Base-by-base conservation (phyloP, 177 flowering plant genomes). In the Vitis hybrid region DNA sequence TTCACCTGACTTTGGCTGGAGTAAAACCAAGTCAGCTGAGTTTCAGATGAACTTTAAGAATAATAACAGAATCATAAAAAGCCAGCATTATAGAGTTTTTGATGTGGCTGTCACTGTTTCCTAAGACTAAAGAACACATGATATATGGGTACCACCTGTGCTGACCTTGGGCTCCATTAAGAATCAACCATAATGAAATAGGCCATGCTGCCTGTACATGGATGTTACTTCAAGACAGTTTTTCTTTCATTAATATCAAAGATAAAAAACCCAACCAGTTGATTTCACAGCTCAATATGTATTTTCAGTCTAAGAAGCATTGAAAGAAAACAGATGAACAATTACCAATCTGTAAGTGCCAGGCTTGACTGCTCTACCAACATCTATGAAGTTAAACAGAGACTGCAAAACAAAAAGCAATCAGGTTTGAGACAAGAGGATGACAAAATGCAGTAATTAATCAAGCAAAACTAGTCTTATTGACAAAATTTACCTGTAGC, bases 261-360 rank as follows among this genome's bases (percentile, higher is more conserved):
- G 45, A 26, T 10, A 30, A 58, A 14, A 23, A 58, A 13, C 11
- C 7, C 19, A 59, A 61, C 59, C 49, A 26, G n/a, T 1, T 26
- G 7, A 51, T 17, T 19, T 19, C 7, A 6, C 7, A 21, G 9
- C 15, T 4, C 11, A 14, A 3, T n/a, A 48, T 32, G 18, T 11
- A 12, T 65, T 21, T 23, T 39, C n/a, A 51, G 3, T 56, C 17
- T 4, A 19, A n/a, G 18, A 48, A 5, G 13, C 50, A 39, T 32
- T 9, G 54, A 49, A 59, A 61, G 21, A 18, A 2, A 14, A 54
- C 12, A 56, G 11, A 39, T 15, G 48, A 45, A 34, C 34, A 66
- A 56, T 85, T 88, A 95, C 99, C 99, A 95, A 65, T 89, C 91
- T 86, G 79, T 91, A 95, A 23, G 87, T 83, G 66, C 93, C 93